A percentile compares a stretch with the other conserved stretches of the same genome.
phyloP scores from a whole-genome alignment of 2,329 filamentous ascomycete genomes.

The Zymoseptoria passerinii region DNA sequence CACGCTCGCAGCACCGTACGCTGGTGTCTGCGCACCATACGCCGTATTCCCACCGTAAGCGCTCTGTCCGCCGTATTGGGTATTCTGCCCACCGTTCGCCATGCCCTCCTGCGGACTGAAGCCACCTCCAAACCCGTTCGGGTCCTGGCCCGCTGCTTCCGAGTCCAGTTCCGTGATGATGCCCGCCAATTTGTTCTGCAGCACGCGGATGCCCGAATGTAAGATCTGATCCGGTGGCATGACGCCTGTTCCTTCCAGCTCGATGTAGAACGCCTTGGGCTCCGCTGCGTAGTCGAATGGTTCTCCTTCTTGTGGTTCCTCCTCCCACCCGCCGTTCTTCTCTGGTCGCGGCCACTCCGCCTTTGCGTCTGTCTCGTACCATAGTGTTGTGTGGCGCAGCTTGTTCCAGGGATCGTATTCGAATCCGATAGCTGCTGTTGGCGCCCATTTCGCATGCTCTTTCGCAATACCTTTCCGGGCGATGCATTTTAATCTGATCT shows the following conservation, averaged over 20 bases:
- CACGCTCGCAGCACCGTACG: conserved; percentile 48
- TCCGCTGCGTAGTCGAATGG: conserved; percentile 85
- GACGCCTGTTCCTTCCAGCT: conserved; percentile 81
- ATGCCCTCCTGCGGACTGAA: conserved; percentile 43
- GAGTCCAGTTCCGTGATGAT: conserved; percentile 60
- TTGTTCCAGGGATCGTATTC: conserved; percentile 99
- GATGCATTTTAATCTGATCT: conserved; percentile 81
- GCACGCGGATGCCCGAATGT: conserved; percentile 74
- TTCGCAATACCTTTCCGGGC: conserved; percentile 98
- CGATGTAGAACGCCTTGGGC: conserved; percentile 75
- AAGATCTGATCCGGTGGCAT: conserved; percentile 86
- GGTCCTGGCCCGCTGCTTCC: conserved; percentile 42
- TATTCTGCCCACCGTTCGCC: conserved; percentile 57
- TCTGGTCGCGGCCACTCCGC: conserved; percentile 27
- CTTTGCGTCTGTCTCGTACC: conserved; percentile 70
- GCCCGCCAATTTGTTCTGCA: conserved; percentile 82
- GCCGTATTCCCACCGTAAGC: conserved; percentile 45
- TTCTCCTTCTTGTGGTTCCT: conserved; percentile 70
- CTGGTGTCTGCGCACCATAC: conserved; percentile 27
- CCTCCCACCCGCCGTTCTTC: conserved; percentile 66
- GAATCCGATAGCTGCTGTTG: conserved; percentile 84
- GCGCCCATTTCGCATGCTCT: conserved; percentile 97
- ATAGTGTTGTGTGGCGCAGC: conserved; percentile 81
- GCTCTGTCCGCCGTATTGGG: conserved; percentile 57
- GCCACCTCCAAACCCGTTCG: conserved; percentile 46